These are phyloP conservation scores for Salix brachista DNA, from an alignment of 345 rosid species.

Conservation along the genomic window DNA sequence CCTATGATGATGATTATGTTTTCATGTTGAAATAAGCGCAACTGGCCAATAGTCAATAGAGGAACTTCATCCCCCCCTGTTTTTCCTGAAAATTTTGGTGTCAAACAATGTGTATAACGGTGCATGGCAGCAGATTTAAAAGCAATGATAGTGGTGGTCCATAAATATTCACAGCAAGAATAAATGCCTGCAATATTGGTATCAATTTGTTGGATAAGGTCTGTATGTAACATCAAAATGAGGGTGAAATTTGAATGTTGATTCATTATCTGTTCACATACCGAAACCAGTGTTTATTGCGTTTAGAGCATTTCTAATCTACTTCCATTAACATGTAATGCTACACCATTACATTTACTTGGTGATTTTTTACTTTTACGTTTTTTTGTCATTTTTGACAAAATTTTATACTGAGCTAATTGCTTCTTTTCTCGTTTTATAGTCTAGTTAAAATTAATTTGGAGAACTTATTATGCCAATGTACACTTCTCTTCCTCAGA, in stretches of 20 bases:
- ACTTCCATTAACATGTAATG: neutral
- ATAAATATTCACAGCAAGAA: neutral
- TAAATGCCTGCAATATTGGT: neutral
- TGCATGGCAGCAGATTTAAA: neutral
- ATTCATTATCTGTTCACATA: neutral
- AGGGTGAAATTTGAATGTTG: neutral
- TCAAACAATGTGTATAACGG: neutral
- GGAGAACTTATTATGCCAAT: neutral
- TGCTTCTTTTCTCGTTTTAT: neutral
- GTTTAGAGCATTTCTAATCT: neutral
- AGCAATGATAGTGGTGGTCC: neutral
- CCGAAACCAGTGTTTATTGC: neutral
- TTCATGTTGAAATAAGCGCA: neutral
- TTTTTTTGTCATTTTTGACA: neutral
- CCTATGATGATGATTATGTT: neutral
- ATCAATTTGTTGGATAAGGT: neutral
- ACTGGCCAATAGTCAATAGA: neutral
- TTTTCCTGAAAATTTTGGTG: neutral
- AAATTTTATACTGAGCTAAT: neutral
- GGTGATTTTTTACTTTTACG: neutral
- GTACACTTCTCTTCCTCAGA: conserved; percentile 31
- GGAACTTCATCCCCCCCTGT: neutral
- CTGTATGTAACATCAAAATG: neutral
- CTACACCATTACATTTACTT: neutral
- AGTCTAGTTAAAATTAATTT: neutral